Base-by-base conservation (phyloP, 2,329 filamentous ascomycete species). In the Fusarium sp. region DNA sequence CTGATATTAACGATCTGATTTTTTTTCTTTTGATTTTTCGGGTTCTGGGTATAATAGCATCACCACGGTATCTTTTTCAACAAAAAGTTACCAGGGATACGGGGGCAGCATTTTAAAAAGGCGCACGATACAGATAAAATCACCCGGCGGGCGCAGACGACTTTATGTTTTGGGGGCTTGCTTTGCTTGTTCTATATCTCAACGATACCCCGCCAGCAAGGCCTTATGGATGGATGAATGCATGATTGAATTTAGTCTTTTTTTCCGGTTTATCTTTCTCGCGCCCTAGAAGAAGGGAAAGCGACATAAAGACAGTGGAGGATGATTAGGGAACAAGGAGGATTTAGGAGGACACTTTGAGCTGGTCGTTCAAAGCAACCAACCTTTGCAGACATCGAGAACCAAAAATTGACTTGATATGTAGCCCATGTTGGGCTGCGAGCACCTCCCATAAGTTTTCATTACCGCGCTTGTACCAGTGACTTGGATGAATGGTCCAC, bases 1-100 rank as follows among this genome's bases (percentile, higher is more conserved):
- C 53, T 71, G 63, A 68, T 60, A 44, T 54, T 48, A 32, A 66
- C 65, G 55, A 65, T 34, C 11, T 62, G 40, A 27, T 43, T 22
- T 54, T 58, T 60, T 54, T 24, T 24, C 58, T 61, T 52, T 52
- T 49, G 43, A 32, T 64, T 46, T 60, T 67, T 61, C 51, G 30
- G 58, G 54, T 58, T 68, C 59, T 74, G 67, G 69, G 66, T 71
- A 71, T 72, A 62, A 65, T 67, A 70, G 72, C 75, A 76, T 75
- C 70, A 71, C 68, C 57, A 67, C 41, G 71, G 77, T 80, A 77
- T 78, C 78, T 80, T 81, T 80, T 81, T 81, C 79, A 81, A 81
- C 79, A 81, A 81, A 81, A 80, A 81, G 78, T 71, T 77, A 76
- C 79, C 79, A 78, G 74, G 78, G 74, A 76, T 67, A 67, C 52